phyloP scores from a whole-genome alignment of 2,329 filamentous ascomycete genomes.

The Akanthomyces muscarius region DNA sequence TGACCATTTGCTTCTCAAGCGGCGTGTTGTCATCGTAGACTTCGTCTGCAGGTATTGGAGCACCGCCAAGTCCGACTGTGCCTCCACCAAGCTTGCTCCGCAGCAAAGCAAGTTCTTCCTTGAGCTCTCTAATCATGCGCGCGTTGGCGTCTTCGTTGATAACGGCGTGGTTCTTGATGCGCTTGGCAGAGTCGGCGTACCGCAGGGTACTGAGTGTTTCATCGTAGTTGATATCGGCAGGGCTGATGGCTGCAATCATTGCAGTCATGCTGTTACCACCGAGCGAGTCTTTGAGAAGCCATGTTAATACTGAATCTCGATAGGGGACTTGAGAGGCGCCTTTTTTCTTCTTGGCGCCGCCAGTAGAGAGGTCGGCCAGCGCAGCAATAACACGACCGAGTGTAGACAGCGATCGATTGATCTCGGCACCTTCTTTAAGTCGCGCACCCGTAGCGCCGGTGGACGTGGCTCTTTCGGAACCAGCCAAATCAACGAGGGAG shows the following conservation, averaged over 20 bases:
- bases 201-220: conserved; percentile 93
- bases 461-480: conserved; percentile 94
- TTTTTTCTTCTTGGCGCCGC: conserved; percentile 76
- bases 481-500: conserved; percentile 93
- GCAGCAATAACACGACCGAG: conserved; percentile 96
- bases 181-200: conserved; percentile 95
- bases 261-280: conserved; percentile 99
- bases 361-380: conserved; percentile 81
- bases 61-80: conserved; percentile 41
- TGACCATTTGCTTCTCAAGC: conserved; percentile 92
- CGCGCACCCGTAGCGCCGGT: conserved; percentile 94
- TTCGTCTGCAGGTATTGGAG: conserved; percentile 61
- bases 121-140: conserved; percentile 96
- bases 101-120: conserved; percentile 85
- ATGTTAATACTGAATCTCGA: conserved; percentile 92
- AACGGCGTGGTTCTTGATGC: conserved; percentile 99
- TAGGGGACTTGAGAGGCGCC: conserved; percentile 79
- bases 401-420: conserved; percentile 94
- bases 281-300: conserved; percentile 93
- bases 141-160: conserved; percentile 99
- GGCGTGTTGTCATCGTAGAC: conserved; percentile 91
- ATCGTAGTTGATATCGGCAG: conserved; percentile 98
- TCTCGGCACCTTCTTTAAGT: conserved; percentile 95
- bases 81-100: conserved; percentile 76
- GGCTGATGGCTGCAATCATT: conserved; percentile 98